Conservation (phyloP, 768 basidiomycete species). For the Lactifluus volemus region DNA sequence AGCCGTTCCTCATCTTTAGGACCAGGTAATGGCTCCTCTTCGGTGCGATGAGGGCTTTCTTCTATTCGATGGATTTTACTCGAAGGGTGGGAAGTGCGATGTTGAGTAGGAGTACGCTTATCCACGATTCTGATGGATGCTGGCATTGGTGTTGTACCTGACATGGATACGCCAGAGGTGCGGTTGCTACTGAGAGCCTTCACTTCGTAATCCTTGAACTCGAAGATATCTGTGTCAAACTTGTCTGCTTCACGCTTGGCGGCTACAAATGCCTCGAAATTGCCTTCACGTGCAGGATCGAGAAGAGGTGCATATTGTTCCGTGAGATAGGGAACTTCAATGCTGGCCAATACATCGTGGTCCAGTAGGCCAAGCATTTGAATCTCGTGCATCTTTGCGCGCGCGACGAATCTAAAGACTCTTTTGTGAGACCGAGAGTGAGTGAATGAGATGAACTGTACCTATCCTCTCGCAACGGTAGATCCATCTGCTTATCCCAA, state of each 20-base stretch:
- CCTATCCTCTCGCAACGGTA: constrained; percentile 76
- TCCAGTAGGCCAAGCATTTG: constrained; percentile 90
- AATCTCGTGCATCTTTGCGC: constrained; percentile 96
- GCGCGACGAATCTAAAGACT: constrained; percentile 67
- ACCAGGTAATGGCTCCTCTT: constrained; percentile 42
- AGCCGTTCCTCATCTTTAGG: constrained; percentile 18
- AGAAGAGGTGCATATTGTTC: constrained; percentile 30
- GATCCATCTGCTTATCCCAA: constrained; percentile 83
- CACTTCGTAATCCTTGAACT: constrained; percentile 33
- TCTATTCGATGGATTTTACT: constrained; percentile 55
- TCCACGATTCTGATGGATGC: constrained; percentile 15
- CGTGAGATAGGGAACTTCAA: constrained; percentile 74
- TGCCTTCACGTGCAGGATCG: constrained; percentile 17
- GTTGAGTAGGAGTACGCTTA: constrained; percentile 28
- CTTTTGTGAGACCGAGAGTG: neutral
- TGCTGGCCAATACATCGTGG: constrained; percentile 83
- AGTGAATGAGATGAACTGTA: constrained; percentile 24
- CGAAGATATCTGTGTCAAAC: constrained; percentile 67
- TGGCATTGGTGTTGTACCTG: neutral
- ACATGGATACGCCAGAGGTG: constrained; percentile 35
- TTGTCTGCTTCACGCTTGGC: constrained; percentile 55
- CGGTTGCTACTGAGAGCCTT: constrained; percentile 27
- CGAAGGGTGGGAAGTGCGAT: constrained; percentile 40
- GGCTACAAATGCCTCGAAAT: constrained; percentile 12
- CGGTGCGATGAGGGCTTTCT: constrained; percentile 51